Evolutionary conservation across 208 protist species (phyloP).

Genomic region (Crithidia fasciculata): DNA sequence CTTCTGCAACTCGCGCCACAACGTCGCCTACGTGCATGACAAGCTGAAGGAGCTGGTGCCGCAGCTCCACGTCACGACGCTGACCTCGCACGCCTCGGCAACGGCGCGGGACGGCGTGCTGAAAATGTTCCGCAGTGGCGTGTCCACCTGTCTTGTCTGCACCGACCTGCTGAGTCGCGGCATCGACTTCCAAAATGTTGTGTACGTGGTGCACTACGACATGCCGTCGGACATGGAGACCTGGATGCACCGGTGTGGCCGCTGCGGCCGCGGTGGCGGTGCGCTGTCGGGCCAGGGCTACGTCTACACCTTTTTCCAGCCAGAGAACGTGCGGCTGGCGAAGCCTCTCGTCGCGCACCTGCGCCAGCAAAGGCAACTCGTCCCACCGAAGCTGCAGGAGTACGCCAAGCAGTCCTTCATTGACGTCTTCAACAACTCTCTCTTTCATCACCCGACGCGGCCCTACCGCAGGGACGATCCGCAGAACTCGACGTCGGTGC

Average conservation of each 20-base stretch:
- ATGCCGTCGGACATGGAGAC: conserved; percentile 95
- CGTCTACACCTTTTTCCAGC: conserved; percentile 87
- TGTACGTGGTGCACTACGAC: conserved; percentile 98
- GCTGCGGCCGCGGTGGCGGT: conserved; percentile 91
- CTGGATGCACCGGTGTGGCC: conserved; percentile 97
- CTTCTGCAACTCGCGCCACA: conserved; percentile 89
- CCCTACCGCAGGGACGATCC: conserved; percentile 70
- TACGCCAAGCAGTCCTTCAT: conserved; percentile 83
- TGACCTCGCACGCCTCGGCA: conserved; percentile 68
- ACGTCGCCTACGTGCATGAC: conserved; percentile 79
- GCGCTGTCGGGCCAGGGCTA: conserved; percentile 47
- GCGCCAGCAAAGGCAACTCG: conserved; percentile 67
- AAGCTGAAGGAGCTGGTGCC: conserved; percentile 54
- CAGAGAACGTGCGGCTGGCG: conserved; percentile 78
- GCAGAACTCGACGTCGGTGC: conserved; percentile 63
- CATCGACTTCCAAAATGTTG: conserved; percentile 96
- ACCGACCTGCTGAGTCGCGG: conserved; percentile 98
- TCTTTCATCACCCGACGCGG: conserved; percentile 81
- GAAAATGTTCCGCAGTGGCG: conserved; percentile 92
- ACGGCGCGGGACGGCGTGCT: conserved; percentile 74
- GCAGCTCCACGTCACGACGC: conserved; percentile 51
- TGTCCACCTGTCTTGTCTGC: conserved; percentile 94
- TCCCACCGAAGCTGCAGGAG: conserved; percentile 85
- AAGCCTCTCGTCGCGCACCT: conserved; percentile 85
- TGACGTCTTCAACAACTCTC: conserved; percentile 75